phyloP scores from a whole-genome alignment of 805 yeast genomes.

The Kockiozyma suomiensis region DNA sequence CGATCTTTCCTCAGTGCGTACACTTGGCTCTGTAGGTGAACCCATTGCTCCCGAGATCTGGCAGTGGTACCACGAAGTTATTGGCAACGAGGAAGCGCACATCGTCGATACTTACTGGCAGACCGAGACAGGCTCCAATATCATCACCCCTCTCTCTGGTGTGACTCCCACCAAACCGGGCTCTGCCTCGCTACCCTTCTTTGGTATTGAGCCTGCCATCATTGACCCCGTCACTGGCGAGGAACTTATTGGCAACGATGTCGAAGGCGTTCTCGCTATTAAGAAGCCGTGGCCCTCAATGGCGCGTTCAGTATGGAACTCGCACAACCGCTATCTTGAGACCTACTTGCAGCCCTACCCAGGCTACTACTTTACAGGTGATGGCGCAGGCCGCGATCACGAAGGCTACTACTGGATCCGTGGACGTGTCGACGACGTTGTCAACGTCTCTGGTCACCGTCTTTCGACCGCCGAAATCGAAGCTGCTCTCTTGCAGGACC shows the following conservation, averaged over 20 bases:
- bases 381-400: constrained; percentile 96
- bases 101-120: constrained; percentile 98
- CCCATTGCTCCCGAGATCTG: constrained; percentile 97
- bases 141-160: constrained; percentile 94
- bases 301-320: constrained; percentile 92
- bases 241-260: constrained; percentile 82
- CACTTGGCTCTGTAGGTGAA: constrained; percentile 96
- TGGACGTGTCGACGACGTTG: constrained; percentile 98
- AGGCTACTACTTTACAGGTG: constrained; percentile 94
- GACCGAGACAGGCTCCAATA: constrained; percentile 95
- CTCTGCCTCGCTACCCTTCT: constrained; percentile 94
- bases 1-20: constrained; percentile 84
- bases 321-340: constrained; percentile 82
- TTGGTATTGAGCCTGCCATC: constrained; percentile 87
- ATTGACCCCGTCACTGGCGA: constrained; percentile 92
- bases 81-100: constrained; percentile 88
- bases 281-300: constrained; percentile 97
- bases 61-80: constrained; percentile 95
- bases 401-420: constrained; percentile 98
- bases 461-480: constrained; percentile 98
- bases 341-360: constrained; percentile 93
- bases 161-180: constrained; percentile 96
- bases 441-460: constrained; percentile 96
- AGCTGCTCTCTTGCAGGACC: constrained; percentile 80
- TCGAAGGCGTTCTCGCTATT: constrained; percentile 94